Percentiles rank a stretch among this genome's conserved stretches.
Evolutionary conservation across 1,284 basidiomycete genomes (phyloP).

Genomic region (Ganoderma sp.): DNA sequence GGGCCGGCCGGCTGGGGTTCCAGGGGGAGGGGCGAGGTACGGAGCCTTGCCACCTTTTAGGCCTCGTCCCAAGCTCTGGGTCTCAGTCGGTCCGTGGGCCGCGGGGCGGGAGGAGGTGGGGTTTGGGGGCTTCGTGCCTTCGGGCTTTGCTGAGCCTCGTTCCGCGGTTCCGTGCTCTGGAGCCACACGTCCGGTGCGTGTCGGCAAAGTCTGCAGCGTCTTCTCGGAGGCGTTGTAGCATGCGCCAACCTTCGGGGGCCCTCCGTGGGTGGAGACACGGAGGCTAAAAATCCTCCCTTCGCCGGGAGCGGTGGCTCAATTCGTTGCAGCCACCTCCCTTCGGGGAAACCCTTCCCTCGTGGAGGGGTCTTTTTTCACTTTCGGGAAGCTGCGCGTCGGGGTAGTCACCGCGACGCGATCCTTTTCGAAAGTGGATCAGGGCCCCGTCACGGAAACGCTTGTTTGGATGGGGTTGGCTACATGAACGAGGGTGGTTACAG

Average conservation of each 20-base stretch:
- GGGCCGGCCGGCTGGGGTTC: conserved; percentile 1
- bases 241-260: conserved; percentile 5
- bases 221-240: background rate
- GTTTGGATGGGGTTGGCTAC: background rate
- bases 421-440: conserved; percentile 5
- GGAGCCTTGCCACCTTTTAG: conserved; percentile 7
- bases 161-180: conserved; percentile 4
- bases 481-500: background rate
- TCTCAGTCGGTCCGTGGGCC: background rate
- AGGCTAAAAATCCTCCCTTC: conserved; percentile 10
- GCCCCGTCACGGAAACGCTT: background rate
- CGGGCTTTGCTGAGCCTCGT: background rate
- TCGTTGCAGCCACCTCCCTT: background rate
- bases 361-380: conserved; percentile 6
- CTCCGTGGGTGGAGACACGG: conserved; percentile 7
- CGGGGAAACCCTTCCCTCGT: background rate
- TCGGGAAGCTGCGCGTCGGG: conserved; percentile 2
- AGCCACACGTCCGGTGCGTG: conserved; percentile 8
- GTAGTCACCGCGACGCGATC: background rate
- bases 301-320: background rate
- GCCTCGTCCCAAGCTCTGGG: background rate
- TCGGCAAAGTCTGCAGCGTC: conserved; percentile 5
- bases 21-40: conserved; percentile 2
- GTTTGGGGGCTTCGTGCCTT: background rate
- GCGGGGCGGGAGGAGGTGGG: background rate